These are phyloP conservation scores for Aphanomyces invadans DNA, from an alignment of 352 stramenopile genomes.

Conservation along the genomic window DNA sequence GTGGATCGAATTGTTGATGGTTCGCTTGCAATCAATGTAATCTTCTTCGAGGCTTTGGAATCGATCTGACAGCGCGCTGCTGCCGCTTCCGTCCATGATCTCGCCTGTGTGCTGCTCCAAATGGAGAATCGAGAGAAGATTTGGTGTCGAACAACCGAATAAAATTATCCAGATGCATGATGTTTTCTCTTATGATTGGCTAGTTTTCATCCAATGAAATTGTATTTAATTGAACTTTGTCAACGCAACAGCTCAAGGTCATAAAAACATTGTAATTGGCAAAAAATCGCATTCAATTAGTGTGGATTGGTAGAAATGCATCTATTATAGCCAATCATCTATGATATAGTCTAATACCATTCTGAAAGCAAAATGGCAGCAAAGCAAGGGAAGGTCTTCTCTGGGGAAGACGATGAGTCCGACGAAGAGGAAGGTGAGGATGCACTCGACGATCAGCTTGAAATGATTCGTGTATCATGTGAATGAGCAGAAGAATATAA, in stretches of 20 bases:
- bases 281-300: too few relatives aligned
- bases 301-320: too few relatives aligned
- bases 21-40: constrained; percentile 75
- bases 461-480: not conserved
- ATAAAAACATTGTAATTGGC: too few relatives aligned
- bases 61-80: constrained; percentile 35
- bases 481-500: not conserved
- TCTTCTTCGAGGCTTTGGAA: constrained; percentile 70
- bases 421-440: constrained; percentile 17
- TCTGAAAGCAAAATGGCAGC: constrained; percentile 13
- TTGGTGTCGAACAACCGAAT: not conserved
- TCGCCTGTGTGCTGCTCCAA: not conserved
- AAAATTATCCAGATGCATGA: not conserved
- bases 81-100: not conserved
- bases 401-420: constrained; percentile 19
- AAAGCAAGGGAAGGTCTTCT: constrained; percentile 19
- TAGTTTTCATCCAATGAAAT: not conserved
- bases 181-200: not conserved
- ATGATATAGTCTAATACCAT: too few relatives aligned
- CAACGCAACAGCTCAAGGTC: too few relatives aligned
- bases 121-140: constrained; percentile 4
- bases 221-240: too few relatives aligned
- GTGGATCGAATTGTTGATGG: constrained; percentile 72
- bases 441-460: not conserved
- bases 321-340: too few relatives aligned